Conservation (phyloP, 140 eudicot genomes). For the Cichorium intybus region DNA sequence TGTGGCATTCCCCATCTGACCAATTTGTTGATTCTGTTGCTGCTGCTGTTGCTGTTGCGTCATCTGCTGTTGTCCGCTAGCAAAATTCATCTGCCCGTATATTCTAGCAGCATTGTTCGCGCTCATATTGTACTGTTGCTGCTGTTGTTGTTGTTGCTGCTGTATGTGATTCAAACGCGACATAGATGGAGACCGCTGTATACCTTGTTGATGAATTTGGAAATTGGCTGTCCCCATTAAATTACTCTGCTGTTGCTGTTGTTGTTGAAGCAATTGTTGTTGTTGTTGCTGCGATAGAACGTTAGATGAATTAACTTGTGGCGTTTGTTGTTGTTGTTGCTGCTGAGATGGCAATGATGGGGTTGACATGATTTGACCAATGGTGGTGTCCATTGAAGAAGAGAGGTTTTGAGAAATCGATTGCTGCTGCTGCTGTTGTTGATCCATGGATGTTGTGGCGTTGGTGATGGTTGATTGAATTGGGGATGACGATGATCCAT, state of each 20-base stretch:
- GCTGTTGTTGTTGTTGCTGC: conserved; percentile 37
- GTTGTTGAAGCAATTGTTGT: conserved; percentile 34
- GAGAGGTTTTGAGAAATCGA: conserved; percentile 25
- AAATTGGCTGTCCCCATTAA: conserved; percentile 50
- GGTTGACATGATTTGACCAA: conserved; percentile 32
- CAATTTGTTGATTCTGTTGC: conserved; percentile 55
- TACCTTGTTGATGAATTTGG: conserved; percentile 59
- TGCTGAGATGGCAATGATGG: conserved; percentile 30
- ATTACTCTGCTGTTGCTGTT: conserved; percentile 37
- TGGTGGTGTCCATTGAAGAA: conserved; percentile 28
- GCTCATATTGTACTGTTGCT: conserved; percentile 14
- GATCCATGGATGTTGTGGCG: conserved; percentile 18
- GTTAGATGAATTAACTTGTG: conserved; percentile 14
- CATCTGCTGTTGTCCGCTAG: conserved; percentile 41
- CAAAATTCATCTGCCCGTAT: conserved; percentile 80
- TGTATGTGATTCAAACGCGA: conserved; percentile 62
- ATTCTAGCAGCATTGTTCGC: conserved; percentile 42
- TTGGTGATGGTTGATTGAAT: conserved; percentile 27
- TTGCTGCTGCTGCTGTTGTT: conserved; percentile 28
- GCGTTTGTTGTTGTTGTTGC: conserved; percentile 25
- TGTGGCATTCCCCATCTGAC: conserved; percentile 56
- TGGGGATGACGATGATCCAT: conserved; percentile 32
- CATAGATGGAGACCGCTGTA: conserved; percentile 57
- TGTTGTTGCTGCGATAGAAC: conserved; percentile 16
- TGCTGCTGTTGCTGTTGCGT: conserved; percentile 49